Base-by-base conservation (phyloP, 768 basidiomycete genomes). In the Tephrocybe sp. region DNA sequence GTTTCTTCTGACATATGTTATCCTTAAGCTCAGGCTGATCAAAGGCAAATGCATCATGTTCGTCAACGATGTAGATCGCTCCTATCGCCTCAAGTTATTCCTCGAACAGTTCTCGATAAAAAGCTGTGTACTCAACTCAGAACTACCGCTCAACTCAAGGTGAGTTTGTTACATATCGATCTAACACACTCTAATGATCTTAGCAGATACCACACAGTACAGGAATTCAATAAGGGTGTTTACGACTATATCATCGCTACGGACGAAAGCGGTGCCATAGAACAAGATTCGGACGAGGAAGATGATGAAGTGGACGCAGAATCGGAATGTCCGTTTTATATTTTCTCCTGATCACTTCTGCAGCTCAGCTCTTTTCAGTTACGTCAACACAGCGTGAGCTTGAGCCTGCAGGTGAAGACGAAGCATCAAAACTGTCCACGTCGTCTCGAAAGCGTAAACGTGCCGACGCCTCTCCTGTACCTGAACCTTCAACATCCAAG, bases 231-330 rank as follows among this genome's bases (percentile, higher is more conserved):
- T 68, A 90, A 92, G 60, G 97, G 97, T 2, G 92, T 97, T 7
- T 98, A 98, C 60, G 94, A 99, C 65, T 98, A 98, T 66, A 93
- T 98, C 56, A 97, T 99, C 48, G 97, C 97, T 0, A 96, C 95
- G 9, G 96, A 98, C 63, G 97, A 98, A 69, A 84, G 83, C 51
- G 81, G 83, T 0, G 72, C 75, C 3, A 50, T 58, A n/a, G 67
- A 69, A 20, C 58, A 55, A 8, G 82, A 84, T 49, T 65, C 66
- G n/a, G 76, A 74, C 9, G 68, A 69, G 10, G 81, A 81, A 47
- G 69, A 73, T 10, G 78, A 72, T 11, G 68, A 65, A 23, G 72
- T 67, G 47, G 72, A 74, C n/a, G 69, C 67, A 8, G 62, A 62
- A 39, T 69, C 69, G 56, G 64, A 70, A 54, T 71, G 68, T 73